Evolutionary conservation across 108 stramenopile species (phyloP).

Genomic region (Cyclotella cryptica): DNA sequence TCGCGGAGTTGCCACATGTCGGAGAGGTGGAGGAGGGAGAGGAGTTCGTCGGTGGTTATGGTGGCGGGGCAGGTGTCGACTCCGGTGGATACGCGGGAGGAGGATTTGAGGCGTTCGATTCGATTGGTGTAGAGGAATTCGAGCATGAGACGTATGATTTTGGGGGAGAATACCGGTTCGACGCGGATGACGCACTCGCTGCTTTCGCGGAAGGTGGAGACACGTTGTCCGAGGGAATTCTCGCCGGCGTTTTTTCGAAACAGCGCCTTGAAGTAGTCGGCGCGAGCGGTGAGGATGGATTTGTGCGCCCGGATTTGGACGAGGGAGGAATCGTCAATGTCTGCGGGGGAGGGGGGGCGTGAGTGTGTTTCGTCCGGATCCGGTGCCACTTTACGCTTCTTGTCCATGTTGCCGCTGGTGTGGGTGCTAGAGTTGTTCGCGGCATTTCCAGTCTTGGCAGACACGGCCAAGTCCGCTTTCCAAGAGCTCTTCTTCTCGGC

Average conservation of each 20-base stretch:
- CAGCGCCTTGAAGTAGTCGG: constrained; percentile 97
- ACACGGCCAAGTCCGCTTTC: neutral
- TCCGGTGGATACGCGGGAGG: constrained; percentile 6
- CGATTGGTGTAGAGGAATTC: constrained; percentile 97
- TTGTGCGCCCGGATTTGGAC: constrained; percentile 94
- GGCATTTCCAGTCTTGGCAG: constrained; percentile 12
- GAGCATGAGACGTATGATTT: constrained; percentile 88
- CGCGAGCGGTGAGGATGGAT: constrained; percentile 93
- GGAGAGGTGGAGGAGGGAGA: constrained; percentile 76
- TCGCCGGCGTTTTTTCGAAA: constrained; percentile 82
- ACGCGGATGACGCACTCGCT: constrained; percentile 80
- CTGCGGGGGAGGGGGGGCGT: constrained; percentile 1
- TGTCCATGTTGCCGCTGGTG: constrained; percentile 1
- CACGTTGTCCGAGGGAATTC: constrained; percentile 27
- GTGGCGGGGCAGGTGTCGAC: constrained; percentile 26
- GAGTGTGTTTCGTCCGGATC: constrained; percentile 28
- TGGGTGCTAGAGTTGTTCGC: neutral
- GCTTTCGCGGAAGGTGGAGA: constrained; percentile 76
- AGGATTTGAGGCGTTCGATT: constrained; percentile 64
- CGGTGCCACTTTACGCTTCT: constrained; percentile 40
- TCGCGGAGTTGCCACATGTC: constrained; percentile 91
- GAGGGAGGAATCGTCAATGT: constrained; percentile 26
- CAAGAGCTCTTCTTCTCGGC: neutral
- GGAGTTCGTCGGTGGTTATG: constrained; percentile 78
- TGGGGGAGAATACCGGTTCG: constrained; percentile 73